Conservation (phyloP, 257 asterid genomes). For the Prunella vulgaris region DNA sequence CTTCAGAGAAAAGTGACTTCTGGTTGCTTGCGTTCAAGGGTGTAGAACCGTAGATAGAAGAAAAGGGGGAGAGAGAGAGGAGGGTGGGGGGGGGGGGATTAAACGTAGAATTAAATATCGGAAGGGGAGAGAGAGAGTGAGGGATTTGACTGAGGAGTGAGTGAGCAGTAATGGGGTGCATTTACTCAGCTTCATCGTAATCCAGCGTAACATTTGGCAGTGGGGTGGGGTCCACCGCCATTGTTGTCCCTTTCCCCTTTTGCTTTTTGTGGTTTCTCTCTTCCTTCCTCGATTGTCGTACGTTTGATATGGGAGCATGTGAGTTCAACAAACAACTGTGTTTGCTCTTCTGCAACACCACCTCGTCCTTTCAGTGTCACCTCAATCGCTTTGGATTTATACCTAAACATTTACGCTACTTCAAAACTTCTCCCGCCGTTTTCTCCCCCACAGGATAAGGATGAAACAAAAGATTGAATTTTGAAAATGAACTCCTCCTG, state of each 20-base stretch:
- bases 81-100: background rate
- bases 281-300: constrained; percentile 27
- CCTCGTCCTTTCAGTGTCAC: constrained; percentile 10
- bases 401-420: background rate
- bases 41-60: constrained; percentile 15
- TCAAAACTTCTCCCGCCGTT: constrained; percentile 31
- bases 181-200: constrained; percentile 6
- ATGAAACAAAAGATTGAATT: too few species aligned
- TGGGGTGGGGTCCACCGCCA: constrained; percentile 31
- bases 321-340: constrained; percentile 20
- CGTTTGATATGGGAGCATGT: constrained; percentile 20
- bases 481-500: too few species aligned
- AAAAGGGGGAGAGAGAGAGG: background rate
- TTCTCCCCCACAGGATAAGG: background rate
- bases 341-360: constrained; percentile 1
- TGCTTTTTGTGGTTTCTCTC: constrained; percentile 6
- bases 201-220: constrained; percentile 13
- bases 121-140: background rate
- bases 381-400: background rate
- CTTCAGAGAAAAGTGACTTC: constrained; percentile 3
- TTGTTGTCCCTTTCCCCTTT: constrained; percentile 16
- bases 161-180: constrained; percentile 19
- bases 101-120: background rate
- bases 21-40: constrained; percentile 27
- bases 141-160: constrained; percentile 8